Evolutionary conservation across 129 eudicot genomes (phyloP), one percentile per base, ranked within the genome.

Genomic region (Flaveria brownii): DNA sequence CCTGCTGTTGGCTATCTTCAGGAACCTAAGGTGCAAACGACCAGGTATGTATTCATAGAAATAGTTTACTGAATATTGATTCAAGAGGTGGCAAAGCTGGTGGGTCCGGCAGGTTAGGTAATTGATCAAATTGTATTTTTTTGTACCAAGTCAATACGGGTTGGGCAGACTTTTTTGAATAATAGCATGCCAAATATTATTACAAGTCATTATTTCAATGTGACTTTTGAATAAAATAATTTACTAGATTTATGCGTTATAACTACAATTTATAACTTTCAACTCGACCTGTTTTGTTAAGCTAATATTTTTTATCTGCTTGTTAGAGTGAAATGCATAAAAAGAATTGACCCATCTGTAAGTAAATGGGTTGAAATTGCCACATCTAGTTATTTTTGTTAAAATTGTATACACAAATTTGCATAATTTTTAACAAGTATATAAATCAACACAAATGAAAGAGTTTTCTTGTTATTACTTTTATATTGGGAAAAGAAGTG

Each of bases 1-100:
- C 97, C 97, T 18, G 88, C 85, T 74, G 81, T 84, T 70, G 91
- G 86, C 68, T 75, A 80, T 80, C 82, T 84, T 77, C 89, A 51
- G 78, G 72, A 76, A 74, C 82, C 88, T 55, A 86, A 80, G 68
- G 77, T 54, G 61, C 91, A 74, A 57, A 73, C 33, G 42, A 84
- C 86, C 81, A 83, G 94, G 98, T 92, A 28, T 75, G 39, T 30
- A 36, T 63, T 4, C 36, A 30, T 2, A 72, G n/a, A 36, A 36
- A 25, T 7, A n/a, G 39, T 39, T 65, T 15, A 9, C 11, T 6
- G 14, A 33, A 2, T 33, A 17, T 62, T 28, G 11, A 62, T 62
- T 13, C 18, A 28, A 0, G 68, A 5, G 10, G 11, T 26, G 68
- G 22, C 11, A 30, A 30, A 63, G 14, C 6, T 43, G 45, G 43